Percentiles rank a stretch among this genome's conserved stretches.
Evolutionary conservation across 768 basidiomycete genomes (phyloP).

Genomic region (Sporobolomyces phaffii): DNA sequence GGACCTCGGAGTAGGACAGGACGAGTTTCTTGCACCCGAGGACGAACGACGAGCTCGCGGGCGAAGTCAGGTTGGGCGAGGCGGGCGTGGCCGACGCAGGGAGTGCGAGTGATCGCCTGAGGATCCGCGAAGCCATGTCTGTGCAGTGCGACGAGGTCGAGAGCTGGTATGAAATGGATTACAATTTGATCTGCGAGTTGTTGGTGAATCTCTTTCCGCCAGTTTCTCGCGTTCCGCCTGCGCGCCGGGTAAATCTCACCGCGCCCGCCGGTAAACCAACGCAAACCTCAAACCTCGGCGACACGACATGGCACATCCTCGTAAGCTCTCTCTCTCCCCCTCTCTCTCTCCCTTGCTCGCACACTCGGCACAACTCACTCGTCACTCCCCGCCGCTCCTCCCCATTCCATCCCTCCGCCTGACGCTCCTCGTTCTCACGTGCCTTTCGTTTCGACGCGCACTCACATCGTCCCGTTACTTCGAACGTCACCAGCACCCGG

Average conservation of each 20-base stretch:
- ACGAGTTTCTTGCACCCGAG: slow-evolving; percentile 53
- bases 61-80: background rate
- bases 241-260: too few species aligned
- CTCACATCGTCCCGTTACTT: too few species aligned
- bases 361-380: background rate
- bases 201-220: too few species aligned
- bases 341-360: background rate
- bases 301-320: background rate
- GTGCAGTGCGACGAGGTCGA: background rate
- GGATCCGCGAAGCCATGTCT: background rate
- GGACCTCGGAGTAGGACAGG: slow-evolving; percentile 78
- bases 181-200: too few species aligned
- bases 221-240: too few species aligned
- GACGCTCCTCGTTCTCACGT: background rate
- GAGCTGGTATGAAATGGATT: background rate
- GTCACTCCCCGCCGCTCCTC: background rate
- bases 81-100: background rate
- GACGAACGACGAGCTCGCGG: slow-evolving; percentile 6
- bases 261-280: too few species aligned
- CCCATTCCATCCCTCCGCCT: background rate
- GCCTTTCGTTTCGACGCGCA: too few species aligned
- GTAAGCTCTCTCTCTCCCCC: background rate
- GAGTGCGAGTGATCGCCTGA: slow-evolving; percentile 7
- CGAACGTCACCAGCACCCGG: background rate
- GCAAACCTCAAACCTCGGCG: background rate